A percentile compares a stretch with the other conserved stretches of the same genome.
These are phyloP conservation scores for Phoma sp. DNA, from an alignment of 2,329 filamentous ascomycete genomes.

Conservation along the genomic window DNA sequence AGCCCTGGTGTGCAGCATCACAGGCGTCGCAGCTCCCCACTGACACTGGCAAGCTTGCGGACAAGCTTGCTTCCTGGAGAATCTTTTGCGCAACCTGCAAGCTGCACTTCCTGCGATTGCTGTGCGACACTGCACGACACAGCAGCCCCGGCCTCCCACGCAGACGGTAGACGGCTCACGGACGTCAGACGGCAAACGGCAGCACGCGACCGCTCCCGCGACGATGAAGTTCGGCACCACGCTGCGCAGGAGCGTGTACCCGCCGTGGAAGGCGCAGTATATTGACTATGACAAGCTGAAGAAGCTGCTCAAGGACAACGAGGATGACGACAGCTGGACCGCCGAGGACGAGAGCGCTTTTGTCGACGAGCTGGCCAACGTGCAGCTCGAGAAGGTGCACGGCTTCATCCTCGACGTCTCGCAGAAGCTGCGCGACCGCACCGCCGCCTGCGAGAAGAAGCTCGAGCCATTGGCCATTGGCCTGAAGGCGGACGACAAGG, in stretches of 20 bases:
- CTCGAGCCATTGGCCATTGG: conserved; percentile 63
- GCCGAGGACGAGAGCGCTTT: conserved; percentile 93
- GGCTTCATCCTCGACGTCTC: conserved; percentile 84
- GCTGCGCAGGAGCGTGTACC: conserved; percentile 77
- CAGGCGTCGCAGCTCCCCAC: conserved; percentile 6
- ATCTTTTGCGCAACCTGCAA: not conserved
- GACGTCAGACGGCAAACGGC: not conserved
- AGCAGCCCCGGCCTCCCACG: not conserved
- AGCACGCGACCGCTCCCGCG: not conserved
- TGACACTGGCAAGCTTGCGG: not conserved
- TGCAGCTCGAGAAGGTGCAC: conserved; percentile 93
- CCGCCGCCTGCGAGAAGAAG: conserved; percentile 70
- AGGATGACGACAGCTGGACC: conserved; percentile 75
- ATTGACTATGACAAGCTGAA: conserved; percentile 97
- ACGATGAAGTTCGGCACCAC: conserved; percentile 93
- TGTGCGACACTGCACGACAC: conserved; percentile 13
- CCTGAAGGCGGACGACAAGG: conserved; percentile 31
- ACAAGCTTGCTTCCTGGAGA: not conserved
- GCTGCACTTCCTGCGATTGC: conserved; percentile 1
- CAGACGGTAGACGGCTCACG: not conserved
- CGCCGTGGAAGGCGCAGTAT: conserved; percentile 91
- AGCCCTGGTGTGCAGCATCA: conserved; percentile 11
- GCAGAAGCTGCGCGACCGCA: conserved; percentile 79
- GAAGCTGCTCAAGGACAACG: conserved; percentile 76
- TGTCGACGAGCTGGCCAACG: conserved; percentile 92